A percentile compares a stretch with the other conserved stretches of the same genome.
Evolutionary conservation across 352 stramenopile genomes (phyloP).

Genomic region (Globisporangium rhizosaccharum): DNA sequence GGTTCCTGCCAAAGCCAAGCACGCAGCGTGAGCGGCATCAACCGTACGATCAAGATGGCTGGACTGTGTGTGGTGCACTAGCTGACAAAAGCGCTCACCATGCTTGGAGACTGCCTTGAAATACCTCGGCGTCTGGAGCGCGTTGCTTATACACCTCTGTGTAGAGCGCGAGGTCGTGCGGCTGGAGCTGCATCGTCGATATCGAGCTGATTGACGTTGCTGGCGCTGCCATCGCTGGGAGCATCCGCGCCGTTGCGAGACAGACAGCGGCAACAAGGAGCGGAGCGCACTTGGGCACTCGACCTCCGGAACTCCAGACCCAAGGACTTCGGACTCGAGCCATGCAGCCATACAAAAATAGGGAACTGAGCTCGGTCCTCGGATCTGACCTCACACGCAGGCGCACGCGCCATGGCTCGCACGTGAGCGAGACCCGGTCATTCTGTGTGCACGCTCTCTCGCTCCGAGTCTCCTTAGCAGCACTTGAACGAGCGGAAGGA

Average conservation of each 20-base stretch:
- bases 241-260: too few species aligned
- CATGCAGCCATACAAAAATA: too few species aligned
- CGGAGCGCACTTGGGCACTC: neutral
- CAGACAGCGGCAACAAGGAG: too few species aligned
- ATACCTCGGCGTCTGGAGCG: slow-evolving; percentile 6
- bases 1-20: slow-evolving; percentile 17
- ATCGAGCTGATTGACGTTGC: neutral
- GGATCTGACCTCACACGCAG: too few species aligned
- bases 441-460: too few species aligned
- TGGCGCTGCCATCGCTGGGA: neutral
- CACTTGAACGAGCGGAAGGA: neutral
- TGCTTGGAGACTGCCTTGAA: slow-evolving; percentile 16
- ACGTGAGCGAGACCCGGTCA: too few species aligned
- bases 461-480: too few species aligned
- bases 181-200: slow-evolving; percentile 10
- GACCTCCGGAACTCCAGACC: too few species aligned
- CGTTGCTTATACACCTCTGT: slow-evolving; percentile 28
- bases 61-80: neutral
- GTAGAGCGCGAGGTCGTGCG: slow-evolving; percentile 33
- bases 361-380: too few species aligned
- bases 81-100: slow-evolving; percentile 10
- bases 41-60: neutral
- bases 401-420: too few species aligned
- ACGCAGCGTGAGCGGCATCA: neutral
- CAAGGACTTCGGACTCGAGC: too few species aligned